phyloP scores from a whole-genome alignment of 148 eudicot species.

The Chenopodium formosanum region DNA sequence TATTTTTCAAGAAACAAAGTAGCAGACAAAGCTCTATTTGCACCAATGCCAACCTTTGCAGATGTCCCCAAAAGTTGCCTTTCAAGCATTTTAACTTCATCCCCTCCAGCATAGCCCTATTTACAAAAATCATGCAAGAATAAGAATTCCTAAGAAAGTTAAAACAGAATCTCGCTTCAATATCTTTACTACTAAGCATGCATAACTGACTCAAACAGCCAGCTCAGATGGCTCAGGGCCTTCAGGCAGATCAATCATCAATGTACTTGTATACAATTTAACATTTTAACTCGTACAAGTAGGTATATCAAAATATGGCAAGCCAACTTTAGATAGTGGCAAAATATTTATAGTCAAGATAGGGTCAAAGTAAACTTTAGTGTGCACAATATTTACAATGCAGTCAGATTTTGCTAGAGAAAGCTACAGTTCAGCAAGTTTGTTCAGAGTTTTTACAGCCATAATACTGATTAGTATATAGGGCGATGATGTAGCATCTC shows the following conservation, averaged over 20 bases:
- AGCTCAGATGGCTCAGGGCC: background rate
- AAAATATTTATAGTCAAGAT: background rate
- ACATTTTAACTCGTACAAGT: background rate
- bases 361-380: too few species aligned
- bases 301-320: background rate
- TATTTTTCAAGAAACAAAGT: slow-evolving; percentile 49
- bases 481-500: too few species aligned
- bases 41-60: slow-evolving; percentile 78
- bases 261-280: background rate
- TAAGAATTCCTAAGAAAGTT: background rate
- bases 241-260: background rate
- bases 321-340: too few species aligned
- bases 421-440: too few species aligned
- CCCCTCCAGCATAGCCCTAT: slow-evolving; percentile 93
- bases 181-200: background rate
- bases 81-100: slow-evolving; percentile 90
- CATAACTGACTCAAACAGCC: background rate
- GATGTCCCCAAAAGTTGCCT: slow-evolving; percentile 74
- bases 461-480: too few species aligned
- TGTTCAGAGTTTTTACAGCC: too few species aligned
- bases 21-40: slow-evolving; percentile 68
- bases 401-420: too few species aligned
- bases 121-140: background rate
- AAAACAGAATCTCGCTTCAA: background rate
- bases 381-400: background rate